A percentile compares a stretch with the other conserved stretches of the same genome.
phyloP scores from a whole-genome alignment of 1,284 basidiomycete genomes.

The Leccinum angustisporum region DNA sequence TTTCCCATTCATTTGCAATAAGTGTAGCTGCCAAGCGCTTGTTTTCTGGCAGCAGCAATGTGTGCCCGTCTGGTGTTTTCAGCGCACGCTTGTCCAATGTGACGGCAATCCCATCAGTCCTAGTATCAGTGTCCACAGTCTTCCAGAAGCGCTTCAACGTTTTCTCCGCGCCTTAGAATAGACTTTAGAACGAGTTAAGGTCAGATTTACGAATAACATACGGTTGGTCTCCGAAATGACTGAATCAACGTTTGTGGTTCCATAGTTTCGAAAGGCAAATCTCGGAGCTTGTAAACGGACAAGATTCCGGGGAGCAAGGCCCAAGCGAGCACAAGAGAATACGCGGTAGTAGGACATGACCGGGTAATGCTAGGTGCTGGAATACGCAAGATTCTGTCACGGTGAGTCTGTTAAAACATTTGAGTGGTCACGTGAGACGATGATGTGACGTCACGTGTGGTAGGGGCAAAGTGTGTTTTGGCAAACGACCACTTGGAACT shows the following conservation, averaged over 20 bases:
- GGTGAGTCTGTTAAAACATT: not conserved
- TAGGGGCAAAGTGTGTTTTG: not conserved
- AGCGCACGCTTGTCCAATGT: conserved; percentile 85
- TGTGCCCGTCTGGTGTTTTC: conserved; percentile 84
- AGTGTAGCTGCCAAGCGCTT: conserved; percentile 78
- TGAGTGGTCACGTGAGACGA: conserved; percentile 26
- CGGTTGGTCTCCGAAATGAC: conserved; percentile 58
- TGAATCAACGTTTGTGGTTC: conserved; percentile 30
- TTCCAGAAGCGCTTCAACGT: conserved; percentile 92
- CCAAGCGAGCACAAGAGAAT: conserved; percentile 7
- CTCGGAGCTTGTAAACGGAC: not conserved
- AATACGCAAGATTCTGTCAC: not conserved
- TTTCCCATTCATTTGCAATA: conserved; percentile 96
- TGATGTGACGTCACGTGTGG: conserved; percentile 26
- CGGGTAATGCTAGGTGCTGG: not conserved
- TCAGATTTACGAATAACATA: conserved; percentile 28
- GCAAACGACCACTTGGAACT: not conserved
- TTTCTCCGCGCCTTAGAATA: conserved; percentile 71
- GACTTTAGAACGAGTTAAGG: conserved; percentile 11
- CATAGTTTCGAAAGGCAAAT: conserved; percentile 14
- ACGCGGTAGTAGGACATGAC: conserved; percentile 19
- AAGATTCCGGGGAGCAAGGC: not conserved
- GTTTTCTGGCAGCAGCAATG: conserved; percentile 69
- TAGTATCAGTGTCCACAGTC: conserved; percentile 69
- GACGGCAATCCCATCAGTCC: conserved; percentile 60